Evolutionary conservation across 2,329 filamentous ascomycete genomes (phyloP), one percentile per base, ranked within the genome.

Genomic region (Exophiala xenobiotica): DNA sequence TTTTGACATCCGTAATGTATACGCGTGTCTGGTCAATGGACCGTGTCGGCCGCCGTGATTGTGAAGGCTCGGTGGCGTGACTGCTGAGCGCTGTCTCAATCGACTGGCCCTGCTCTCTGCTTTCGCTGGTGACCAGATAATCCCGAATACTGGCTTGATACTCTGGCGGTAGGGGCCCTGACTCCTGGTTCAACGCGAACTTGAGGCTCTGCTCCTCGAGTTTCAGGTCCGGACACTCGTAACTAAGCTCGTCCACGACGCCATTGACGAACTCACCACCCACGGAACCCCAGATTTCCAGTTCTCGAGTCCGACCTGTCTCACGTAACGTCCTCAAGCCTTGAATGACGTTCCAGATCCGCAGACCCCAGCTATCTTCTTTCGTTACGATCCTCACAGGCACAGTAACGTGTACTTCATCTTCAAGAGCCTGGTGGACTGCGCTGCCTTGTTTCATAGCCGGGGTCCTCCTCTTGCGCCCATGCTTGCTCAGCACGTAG

Each of bases 1-100:
- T 97, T 69, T 99, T 99, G 58, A 96, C 82, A 62, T 99, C 93
- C 0, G 84, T 85, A 42, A 99, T 74, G 67, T 95, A 96, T n/a
- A 86, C 69, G 47, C 73, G 65, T 47, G 64, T 68, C 33, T 58
- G 50, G 39, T 51, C 20, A 38, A 46, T 67, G 2, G 64, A 62
- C 1, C 50, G 41, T 44, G 63, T 53, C 29, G 42, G 51, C 27
- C 33, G 53, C 45, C 26, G 48, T 45, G n/a, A 52, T 45, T 29
- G 29, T 58, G 49, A 44, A 59, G 18, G 56, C 49, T 40, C 57
- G 52, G 11, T 26, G 19, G 16, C 26, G 3, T 41, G 16, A 27
- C 26, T 26, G n/a, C 59, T 51, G 6, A 58, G 50, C 47, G 56
- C 58, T 12, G 59, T 61, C 14, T 65, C 41, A 33, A 73, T 68